These are phyloP conservation scores for Aspergillus ellipticus DNA, from an alignment of 495 filamentous ascomycete species.

Conservation along the genomic window DNA sequence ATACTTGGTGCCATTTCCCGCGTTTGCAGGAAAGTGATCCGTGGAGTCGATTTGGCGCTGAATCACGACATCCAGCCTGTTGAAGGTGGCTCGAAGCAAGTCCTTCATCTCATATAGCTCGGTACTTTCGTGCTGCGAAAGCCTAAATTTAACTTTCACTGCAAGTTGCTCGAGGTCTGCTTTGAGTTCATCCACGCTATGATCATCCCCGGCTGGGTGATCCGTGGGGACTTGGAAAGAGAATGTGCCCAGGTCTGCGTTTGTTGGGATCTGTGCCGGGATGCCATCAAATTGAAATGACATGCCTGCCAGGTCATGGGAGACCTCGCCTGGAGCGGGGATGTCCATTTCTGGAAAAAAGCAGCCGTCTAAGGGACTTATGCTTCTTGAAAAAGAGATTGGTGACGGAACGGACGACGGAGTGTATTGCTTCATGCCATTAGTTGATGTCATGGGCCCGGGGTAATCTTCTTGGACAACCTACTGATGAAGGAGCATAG, in stretches of 20 bases:
- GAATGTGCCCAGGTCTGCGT: background rate
- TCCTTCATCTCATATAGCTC: background rate
- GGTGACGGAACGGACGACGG: background rate
- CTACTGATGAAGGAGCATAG: background rate
- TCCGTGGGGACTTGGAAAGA: background rate
- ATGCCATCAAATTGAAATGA: background rate
- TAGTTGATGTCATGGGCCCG: background rate
- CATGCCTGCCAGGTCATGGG: background rate
- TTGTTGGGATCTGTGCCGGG: background rate
- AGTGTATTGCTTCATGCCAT: background rate
- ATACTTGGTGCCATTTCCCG: background rate
- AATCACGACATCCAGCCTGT: background rate
- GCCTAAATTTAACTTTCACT: background rate
- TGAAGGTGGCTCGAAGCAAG: background rate
- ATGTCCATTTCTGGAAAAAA: background rate
- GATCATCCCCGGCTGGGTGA: background rate
- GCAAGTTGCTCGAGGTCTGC: background rate
- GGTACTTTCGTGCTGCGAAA: background rate
- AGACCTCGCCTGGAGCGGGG: background rate
- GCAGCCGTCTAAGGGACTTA: background rate
- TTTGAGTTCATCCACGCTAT: background rate
- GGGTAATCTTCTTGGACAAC: background rate
- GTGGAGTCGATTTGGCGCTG: constrained; percentile 1
- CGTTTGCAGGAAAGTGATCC: background rate
- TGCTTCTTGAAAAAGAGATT: background rate